Percentiles rank a stretch among this genome's conserved stretches.
phyloP scores from a whole-genome alignment of 768 basidiomycete genomes.

The Kwoniella botswanensis region DNA sequence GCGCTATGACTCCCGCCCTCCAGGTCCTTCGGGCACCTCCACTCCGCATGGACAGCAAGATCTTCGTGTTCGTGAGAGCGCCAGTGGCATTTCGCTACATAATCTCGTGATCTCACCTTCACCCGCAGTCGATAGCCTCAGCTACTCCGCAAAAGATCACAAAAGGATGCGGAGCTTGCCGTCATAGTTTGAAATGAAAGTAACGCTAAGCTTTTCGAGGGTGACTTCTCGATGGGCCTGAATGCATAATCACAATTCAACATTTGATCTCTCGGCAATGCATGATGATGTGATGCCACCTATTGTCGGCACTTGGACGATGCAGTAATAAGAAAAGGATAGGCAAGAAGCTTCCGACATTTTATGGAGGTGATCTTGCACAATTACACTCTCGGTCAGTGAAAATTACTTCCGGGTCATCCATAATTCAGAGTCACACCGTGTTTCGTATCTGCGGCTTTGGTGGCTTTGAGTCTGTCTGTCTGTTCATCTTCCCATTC shows the following conservation, averaged over 20 bases:
- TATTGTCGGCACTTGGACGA: background rate
- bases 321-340: too few species aligned
- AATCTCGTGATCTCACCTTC: background rate
- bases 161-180: background rate
- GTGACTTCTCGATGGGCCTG: background rate
- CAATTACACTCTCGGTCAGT: background rate
- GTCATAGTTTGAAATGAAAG: background rate
- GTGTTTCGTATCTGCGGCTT: background rate
- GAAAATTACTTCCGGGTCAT: background rate
- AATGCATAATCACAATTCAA: conserved; percentile 1
- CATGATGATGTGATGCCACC: background rate
- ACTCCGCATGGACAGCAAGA: conserved; percentile 3
- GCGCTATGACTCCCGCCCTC: too few species aligned
- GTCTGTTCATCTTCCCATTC: too few species aligned
- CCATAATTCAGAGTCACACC: background rate
- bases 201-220: background rate
- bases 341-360: too few species aligned
- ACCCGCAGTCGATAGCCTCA: conserved; percentile 5
- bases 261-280: background rate
- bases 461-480: background rate
- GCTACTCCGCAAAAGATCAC: background rate
- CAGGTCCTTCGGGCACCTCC: conserved; percentile 2
- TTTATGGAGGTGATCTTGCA: too few species aligned
- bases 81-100: too few species aligned
- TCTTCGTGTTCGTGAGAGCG: background rate